Base-by-base conservation (phyloP, 768 basidiomycete species). In the Pleurotus sapidus region DNA sequence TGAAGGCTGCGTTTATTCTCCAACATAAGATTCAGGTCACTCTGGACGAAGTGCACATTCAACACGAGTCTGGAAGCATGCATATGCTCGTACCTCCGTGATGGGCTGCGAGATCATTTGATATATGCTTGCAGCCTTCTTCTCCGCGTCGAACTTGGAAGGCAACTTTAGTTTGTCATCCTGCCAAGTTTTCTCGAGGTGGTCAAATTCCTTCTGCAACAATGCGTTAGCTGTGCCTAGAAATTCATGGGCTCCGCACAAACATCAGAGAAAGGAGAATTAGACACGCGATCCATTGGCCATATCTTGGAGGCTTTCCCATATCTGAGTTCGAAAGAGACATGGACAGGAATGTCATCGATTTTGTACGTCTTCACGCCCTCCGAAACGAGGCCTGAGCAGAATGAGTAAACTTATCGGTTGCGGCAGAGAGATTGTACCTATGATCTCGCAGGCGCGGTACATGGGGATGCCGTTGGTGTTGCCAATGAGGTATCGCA, bases 241-340 rank as follows among this genome's bases (percentile, higher is more conserved):
- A 24, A 24, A 20, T 43, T 8, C 64, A 39, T 67, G 60, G 56
- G 11, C 42, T 43, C 46, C 17, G 12, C 5, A 78, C 85, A 50
- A 48, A 95, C 95, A 60, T 76, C 70, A 9, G 72, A 74, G 57
- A 93, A 87, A 3, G 72, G 57, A 1, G 81, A 72, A 66, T 98
- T 96, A 5, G 93, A 96, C 6, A 96, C 84, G 62, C 87, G 89
- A 67, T 94, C 92, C 88, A 99, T 94, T 3, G 70, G 68, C 64
- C 89, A 94, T 0, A 70, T 59, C 57, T 77, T 79, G 6, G 78
- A 66, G 0, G 85, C 82, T 56, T 82, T 83, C 7, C 93, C 95
- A 65, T 95, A 89, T 63, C 84, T 84, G 47, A 98, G 82, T 59
- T 89, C 80, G 12, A 98, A 76, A 0, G 75, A 74, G 58, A 91